These are phyloP conservation scores for Nicotiana otophora DNA, from an alignment of 257 asterid species.

Conservation along the genomic window DNA sequence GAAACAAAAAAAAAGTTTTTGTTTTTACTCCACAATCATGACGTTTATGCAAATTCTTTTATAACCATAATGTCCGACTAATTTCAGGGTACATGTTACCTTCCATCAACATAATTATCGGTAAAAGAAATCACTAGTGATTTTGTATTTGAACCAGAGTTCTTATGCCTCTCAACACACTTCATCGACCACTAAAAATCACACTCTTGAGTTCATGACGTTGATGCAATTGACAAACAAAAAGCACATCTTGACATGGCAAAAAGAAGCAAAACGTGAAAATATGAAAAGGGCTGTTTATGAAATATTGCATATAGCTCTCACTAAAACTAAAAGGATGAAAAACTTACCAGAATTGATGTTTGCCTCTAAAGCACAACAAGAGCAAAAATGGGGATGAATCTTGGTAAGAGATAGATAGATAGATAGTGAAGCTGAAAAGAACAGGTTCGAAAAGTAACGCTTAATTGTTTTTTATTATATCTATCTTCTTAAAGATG, in stretches of 20 bases:
- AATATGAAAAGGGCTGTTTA: no score
- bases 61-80: no score
- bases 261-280: no score
- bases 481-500: neutral
- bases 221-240: neutral
- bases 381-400: neutral
- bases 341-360: neutral
- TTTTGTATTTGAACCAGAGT: no score
- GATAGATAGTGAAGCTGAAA: neutral
- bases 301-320: neutral
- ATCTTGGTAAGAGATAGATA: neutral
- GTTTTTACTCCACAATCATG: no score
- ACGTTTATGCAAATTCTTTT: no score
- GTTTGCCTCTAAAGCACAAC: neutral
- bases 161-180: no score
- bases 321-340: neutral
- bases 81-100: no score
- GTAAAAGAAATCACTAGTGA: no score
- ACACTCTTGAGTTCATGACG: neutral
- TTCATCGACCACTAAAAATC: no score
- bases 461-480: constrained; percentile 1
- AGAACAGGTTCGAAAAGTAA: neutral
- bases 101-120: no score
- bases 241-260: neutral
- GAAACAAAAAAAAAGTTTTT: neutral